Percentiles rank a stretch among this genome's conserved stretches.
Evolutionary conservation across 2,329 filamentous ascomycete genomes (phyloP).

Genomic region (Aspergillus tanneri): DNA sequence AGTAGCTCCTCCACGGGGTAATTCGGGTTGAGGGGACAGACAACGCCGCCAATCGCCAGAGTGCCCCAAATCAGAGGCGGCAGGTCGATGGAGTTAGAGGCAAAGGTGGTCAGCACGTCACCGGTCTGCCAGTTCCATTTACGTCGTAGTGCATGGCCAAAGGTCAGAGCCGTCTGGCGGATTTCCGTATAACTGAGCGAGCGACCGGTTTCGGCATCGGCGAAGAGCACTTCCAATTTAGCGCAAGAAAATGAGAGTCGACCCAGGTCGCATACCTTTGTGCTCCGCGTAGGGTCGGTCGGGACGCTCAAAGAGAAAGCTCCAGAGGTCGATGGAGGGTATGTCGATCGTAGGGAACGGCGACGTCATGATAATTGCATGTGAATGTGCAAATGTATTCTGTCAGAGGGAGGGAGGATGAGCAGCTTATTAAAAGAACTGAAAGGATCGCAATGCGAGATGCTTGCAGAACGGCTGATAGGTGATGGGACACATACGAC

Average conservation of each 20-base stretch:
- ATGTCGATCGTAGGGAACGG: conserved; percentile 15
- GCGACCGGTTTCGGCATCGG: conserved; percentile 5
- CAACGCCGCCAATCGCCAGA: conserved; percentile 27
- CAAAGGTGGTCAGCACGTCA: conserved; percentile 20
- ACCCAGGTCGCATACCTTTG: conserved; percentile 2
- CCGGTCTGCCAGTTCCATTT: conserved; percentile 21
- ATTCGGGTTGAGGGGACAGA: conserved; percentile 28
- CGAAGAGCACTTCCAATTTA: conserved; percentile 12
- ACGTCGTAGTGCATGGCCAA: conserved; percentile 12
- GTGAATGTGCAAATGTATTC: not conserved
- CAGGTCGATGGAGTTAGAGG: conserved; percentile 19
- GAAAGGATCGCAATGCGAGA: too few species aligned
- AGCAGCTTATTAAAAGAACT: not conserved
- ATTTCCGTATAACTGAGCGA: conserved; percentile 13
- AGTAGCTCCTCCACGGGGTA: conserved; percentile 24
- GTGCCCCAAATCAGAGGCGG: conserved; percentile 19
- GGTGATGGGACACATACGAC: too few species aligned
- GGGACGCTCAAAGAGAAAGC: conserved; percentile 15
- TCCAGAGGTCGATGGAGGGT: conserved; percentile 17
- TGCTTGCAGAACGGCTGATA: too few species aligned
- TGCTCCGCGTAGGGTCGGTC: conserved; percentile 9
- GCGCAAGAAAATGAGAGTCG: not conserved
- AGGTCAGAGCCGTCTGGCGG: conserved; percentile 10
- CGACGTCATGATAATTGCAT: conserved; percentile 1
- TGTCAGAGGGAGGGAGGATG: not conserved